Evolutionary conservation across 139 green algal genomes (phyloP).

Genomic region (Monoraphidium neglectum): DNA sequence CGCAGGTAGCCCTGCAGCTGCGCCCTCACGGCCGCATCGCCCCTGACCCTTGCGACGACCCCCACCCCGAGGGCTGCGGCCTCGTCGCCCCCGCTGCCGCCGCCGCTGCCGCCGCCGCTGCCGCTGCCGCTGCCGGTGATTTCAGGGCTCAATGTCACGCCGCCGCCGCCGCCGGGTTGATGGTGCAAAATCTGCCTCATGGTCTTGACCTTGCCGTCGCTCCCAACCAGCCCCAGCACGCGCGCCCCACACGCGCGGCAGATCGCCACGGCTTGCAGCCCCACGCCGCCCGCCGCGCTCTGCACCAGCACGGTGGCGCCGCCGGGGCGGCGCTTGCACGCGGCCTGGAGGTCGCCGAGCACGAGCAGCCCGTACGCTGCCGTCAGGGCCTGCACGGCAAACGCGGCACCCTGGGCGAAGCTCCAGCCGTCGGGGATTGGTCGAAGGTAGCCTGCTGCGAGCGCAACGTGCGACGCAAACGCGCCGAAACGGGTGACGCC

Average conservation of each 20-base stretch:
- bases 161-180: background rate
- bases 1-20: constrained; percentile 31
- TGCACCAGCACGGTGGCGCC: constrained; percentile 49
- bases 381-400: constrained; percentile 45
- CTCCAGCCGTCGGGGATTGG: constrained; percentile 34
- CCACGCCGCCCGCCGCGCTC: constrained; percentile 43
- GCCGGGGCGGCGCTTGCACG: background rate
- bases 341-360: constrained; percentile 25
- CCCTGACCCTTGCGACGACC: constrained; percentile 1
- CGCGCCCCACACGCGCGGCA: constrained; percentile 14
- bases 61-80: constrained; percentile 10
- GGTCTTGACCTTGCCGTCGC: constrained; percentile 26
- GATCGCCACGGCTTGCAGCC: constrained; percentile 37
- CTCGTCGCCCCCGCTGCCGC: background rate
- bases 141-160: constrained; percentile 12
- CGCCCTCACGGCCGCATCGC: background rate
- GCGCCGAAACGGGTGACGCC: constrained; percentile 45
- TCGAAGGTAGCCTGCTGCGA: constrained; percentile 21
- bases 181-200: background rate
- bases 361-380: constrained; percentile 38
- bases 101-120: constrained; percentile 13
- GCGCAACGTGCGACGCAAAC: constrained; percentile 30
- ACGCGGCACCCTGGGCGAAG: constrained; percentile 35
- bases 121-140: background rate
- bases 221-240: constrained; percentile 40